Evolutionary conservation across 2,329 filamentous ascomycete species (phyloP).

Genomic region (Knufia petricola): DNA sequence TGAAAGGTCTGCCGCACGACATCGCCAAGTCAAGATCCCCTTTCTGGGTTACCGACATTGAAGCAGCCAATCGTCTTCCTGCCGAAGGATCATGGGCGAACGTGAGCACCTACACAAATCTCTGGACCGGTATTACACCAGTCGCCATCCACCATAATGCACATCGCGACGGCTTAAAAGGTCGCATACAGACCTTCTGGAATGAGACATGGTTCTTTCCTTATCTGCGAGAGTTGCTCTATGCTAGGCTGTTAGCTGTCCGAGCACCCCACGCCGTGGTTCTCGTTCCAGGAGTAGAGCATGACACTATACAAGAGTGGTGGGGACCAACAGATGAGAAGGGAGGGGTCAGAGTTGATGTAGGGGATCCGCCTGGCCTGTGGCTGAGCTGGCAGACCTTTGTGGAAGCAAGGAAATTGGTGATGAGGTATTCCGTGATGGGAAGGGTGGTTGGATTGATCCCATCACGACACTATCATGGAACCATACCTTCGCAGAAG

Average conservation of each 20-base stretch:
- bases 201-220: slow-evolving; percentile 11
- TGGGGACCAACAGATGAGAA: too few species aligned
- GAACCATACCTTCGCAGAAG: neutral
- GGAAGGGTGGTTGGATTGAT: neutral
- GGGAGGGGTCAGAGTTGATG: too few species aligned
- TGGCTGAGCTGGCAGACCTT: neutral
- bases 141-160: slow-evolving; percentile 13
- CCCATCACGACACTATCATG: neutral
- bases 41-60: too few species aligned
- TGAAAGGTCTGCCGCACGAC: too few species aligned
- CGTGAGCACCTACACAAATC: slow-evolving; percentile 12
- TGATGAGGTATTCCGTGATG: slow-evolving; percentile 1
- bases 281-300: too few species aligned
- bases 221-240: slow-evolving; percentile 8
- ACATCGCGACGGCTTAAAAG: slow-evolving; percentile 11
- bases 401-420: neutral
- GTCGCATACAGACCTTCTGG: slow-evolving; percentile 14
- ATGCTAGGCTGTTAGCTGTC: neutral
- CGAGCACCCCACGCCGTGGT: too few species aligned
- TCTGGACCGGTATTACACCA: slow-evolving; percentile 14
- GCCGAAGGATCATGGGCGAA: slow-evolving; percentile 6
- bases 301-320: too few species aligned
- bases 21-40: too few species aligned
- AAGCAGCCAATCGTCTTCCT: too few species aligned
- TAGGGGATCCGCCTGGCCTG: neutral